Percentiles rank a stretch among this genome's conserved stretches.
Conservation (phyloP, 192 early-diverging fungal species). For the Phycomyces blakesleeanus region DNA sequence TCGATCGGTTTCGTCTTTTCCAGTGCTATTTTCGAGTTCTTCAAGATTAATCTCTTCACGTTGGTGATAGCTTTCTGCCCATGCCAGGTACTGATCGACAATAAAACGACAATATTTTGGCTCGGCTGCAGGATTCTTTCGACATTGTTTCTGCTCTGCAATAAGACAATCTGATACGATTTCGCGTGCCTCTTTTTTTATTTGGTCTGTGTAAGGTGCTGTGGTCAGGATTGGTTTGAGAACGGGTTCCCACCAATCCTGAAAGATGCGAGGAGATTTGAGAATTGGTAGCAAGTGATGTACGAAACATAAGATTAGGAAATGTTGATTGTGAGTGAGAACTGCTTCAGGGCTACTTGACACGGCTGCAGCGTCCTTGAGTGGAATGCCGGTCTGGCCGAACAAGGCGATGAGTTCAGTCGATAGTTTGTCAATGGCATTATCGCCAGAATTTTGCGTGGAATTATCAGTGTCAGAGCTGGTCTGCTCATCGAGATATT, state of each 20-base stretch:
- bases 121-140: neutral
- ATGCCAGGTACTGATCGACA: constrained; percentile 26
- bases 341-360: constrained; percentile 12
- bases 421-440: constrained; percentile 28
- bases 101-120: constrained; percentile 17
- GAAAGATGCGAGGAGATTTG: constrained; percentile 18
- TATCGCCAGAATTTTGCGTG: neutral
- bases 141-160: constrained; percentile 15
- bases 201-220: constrained; percentile 20
- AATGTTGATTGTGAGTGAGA: constrained; percentile 24
- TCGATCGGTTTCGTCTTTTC: neutral
- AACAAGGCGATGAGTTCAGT: constrained; percentile 19
- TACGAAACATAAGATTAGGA: constrained; percentile 17
- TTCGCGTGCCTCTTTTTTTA: constrained; percentile 23
- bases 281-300: constrained; percentile 23
- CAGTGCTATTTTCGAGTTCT: neutral
- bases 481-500: constrained; percentile 33
- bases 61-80: constrained; percentile 8
- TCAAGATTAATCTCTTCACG: constrained; percentile 10
- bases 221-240: constrained; percentile 28
- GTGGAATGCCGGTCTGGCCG: constrained; percentile 2
- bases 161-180: constrained; percentile 30
- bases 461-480: neutral
- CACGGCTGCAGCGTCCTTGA: constrained; percentile 12
- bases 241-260: constrained; percentile 27